Evolutionary conservation across 352 stramenopile genomes (phyloP).

Genomic region (Globisporangium solare): DNA sequence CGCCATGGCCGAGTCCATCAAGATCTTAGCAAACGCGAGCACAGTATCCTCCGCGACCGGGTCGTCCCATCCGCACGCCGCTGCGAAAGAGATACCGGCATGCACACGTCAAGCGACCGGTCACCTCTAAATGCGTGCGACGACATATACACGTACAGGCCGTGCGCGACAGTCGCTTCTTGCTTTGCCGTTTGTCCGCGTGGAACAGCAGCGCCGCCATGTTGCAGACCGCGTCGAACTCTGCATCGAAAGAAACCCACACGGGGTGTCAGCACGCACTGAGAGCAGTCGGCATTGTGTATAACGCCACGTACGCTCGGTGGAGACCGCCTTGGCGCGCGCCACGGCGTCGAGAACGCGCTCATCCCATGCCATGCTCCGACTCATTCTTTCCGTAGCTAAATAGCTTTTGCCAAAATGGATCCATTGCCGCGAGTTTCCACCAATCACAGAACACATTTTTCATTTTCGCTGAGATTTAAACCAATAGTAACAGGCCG

Average conservation of each 20-base stretch:
- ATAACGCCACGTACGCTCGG: constrained; percentile 29
- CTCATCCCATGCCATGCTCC: constrained; percentile 51
- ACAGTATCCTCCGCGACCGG: constrained; percentile 51
- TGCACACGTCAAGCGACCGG: not conserved
- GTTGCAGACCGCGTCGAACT: constrained; percentile 54
- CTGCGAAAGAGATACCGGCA: constrained; percentile 18
- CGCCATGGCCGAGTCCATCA: constrained; percentile 72
- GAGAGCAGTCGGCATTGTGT: fast-evolving
- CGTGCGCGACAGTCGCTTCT: constrained; percentile 44
- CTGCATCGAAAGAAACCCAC: constrained; percentile 13
- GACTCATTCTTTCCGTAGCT: constrained; percentile 31
- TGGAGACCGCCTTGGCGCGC: constrained; percentile 24
- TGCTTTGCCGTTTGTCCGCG: constrained; percentile 55
- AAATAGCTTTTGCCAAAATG: constrained; percentile 9
- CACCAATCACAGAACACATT: not conserved
- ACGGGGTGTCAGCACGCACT: not conserved
- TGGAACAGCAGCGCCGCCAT: constrained; percentile 56
- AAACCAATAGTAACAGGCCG: not conserved
- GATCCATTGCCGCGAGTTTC: constrained; percentile 10
- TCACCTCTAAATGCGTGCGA: not conserved
- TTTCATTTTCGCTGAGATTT: constrained; percentile 1
- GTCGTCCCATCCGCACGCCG: constrained; percentile 49
- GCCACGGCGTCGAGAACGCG: constrained; percentile 50
- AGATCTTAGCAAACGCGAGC: constrained; percentile 60
- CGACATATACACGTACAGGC: constrained; percentile 32